Evolutionary conservation across 495 filamentous ascomycete species (phyloP), one percentile per base, ranked within the genome.

Genomic region (Penicillium odoratum): DNA sequence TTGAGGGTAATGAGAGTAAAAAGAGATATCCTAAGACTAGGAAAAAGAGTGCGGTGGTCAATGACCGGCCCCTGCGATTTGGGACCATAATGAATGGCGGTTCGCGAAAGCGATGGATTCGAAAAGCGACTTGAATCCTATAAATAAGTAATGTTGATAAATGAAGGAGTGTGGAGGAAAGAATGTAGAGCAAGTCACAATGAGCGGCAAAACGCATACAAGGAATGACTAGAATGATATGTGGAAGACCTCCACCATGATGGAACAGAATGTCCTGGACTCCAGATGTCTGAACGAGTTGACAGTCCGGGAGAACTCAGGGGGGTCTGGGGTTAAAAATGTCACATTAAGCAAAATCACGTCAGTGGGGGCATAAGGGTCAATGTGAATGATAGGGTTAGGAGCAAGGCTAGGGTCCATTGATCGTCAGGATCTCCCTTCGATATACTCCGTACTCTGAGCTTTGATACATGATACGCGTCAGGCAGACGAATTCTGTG

Each of bases 121-220:
- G 44, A 47, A 47, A 47, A 26, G 44, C 18, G 21, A 78, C 75
- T 61, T 70, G 33, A 81, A 82, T 63, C 84, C 78, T 63, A 74
- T 84, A 60, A 78, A 49, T 83, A 76, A 68, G 73, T 75, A 26
- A 74, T 4, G 43, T 46, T 3, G 16, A 46, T 3, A 21, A 18
- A 11, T 11, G 43, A 46, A 46, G 10, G 15, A 40, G 13, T 16
- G 38, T 40, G 38, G 38, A 40, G 38, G n/a, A 40, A 40, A 40
- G 13, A 40, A 40, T 16, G 38, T 33, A 33, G 31, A 16, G 13
- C n/a, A 16, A 7, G n/a, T 40, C 10, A 40, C 13, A 40, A n/a
- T 40, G 38, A 40, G 15, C 13, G 38, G 11, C 38, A 40, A 40
- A 11, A n/a, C 16, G 38, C 38, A 40, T 40, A 40, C 38, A 40